These are phyloP conservation scores for Haberlea rhodopensis DNA, from an alignment of 257 asterid genomes.

Conservation along the genomic window DNA sequence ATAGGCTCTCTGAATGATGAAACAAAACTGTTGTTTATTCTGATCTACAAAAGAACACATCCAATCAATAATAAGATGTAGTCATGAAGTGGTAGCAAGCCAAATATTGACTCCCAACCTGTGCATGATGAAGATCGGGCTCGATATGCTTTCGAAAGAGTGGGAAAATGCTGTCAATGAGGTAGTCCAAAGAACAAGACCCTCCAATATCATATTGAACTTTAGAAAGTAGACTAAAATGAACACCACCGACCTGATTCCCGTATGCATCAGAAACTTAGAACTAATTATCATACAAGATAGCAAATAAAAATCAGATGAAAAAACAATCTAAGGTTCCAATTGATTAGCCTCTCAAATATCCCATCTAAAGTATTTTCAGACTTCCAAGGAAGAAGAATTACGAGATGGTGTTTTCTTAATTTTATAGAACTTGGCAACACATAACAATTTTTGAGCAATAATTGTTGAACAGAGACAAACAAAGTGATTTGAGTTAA, in stretches of 20 bases:
- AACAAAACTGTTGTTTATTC: slow-evolving; percentile 97
- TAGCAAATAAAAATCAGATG: slow-evolving; percentile 15
- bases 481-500: not conserved
- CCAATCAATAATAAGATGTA: slow-evolving; percentile 37
- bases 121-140: slow-evolving; percentile 99
- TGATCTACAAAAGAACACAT: slow-evolving; percentile 65
- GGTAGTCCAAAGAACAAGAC: slow-evolving; percentile 93
- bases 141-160: slow-evolving; percentile 93
- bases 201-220: slow-evolving; percentile 98
- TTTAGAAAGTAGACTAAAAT: slow-evolving; percentile 97
- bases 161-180: slow-evolving; percentile 98
- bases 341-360: not conserved
- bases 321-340: not conserved
- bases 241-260: slow-evolving; percentile 97
- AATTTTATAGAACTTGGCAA: not conserved
- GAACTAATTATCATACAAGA: slow-evolving; percentile 20
- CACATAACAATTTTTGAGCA: not conserved
- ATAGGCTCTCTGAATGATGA: slow-evolving; percentile 99
- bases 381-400: not conserved
- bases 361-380: not conserved
- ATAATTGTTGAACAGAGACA: not conserved
- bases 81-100: slow-evolving; percentile 21
- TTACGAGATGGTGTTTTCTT: not conserved
- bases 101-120: slow-evolving; percentile 49
- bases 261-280: slow-evolving; percentile 25